Conservation (phyloP, 1,284 basidiomycete species). For the Coniferiporia sulphurascens region DNA sequence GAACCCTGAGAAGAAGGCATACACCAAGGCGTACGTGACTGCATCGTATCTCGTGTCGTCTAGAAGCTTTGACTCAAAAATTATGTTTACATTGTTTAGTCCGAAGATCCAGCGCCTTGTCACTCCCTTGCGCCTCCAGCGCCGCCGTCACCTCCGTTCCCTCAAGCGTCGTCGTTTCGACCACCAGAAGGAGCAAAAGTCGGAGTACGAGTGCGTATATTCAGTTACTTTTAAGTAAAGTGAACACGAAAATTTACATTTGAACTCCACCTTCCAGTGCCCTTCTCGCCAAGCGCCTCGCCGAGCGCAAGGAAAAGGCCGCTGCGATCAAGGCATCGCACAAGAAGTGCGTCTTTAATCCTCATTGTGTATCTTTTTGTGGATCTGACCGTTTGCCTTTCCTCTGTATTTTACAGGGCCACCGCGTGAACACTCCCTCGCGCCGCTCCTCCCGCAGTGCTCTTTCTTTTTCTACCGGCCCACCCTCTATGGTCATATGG, state of each 20-base stretch:
- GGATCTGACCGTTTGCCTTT: not conserved
- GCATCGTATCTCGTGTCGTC: not conserved
- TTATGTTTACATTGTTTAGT: conserved; percentile 31
- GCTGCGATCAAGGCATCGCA: conserved; percentile 17
- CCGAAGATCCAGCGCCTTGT: conserved; percentile 91
- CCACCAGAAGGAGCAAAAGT: conserved; percentile 91
- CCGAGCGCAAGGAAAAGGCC: conserved; percentile 19
- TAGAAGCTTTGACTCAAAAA: not conserved
- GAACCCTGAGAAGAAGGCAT: conserved; percentile 92
- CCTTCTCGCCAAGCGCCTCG: conserved; percentile 9
- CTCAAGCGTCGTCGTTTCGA: conserved; percentile 89
- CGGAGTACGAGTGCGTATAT: conserved; percentile 70
- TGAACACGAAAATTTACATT: not conserved
- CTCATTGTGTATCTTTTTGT: not conserved
- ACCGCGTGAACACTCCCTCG: conserved; percentile 7
- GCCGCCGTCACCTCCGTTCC: conserved; percentile 89
- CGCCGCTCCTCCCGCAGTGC: not conserved
- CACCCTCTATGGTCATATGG: not conserved
- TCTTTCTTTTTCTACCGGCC: not conserved
- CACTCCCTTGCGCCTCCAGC: conserved; percentile 92
- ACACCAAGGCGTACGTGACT: conserved; percentile 89
- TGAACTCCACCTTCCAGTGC: not conserved
- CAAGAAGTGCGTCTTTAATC: conserved; percentile 13
- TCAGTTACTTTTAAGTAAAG: conserved; percentile 29
- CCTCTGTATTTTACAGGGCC: not conserved